Conservation (phyloP, 139 green algal genomes). For the Coelastrella sp. region DNA sequence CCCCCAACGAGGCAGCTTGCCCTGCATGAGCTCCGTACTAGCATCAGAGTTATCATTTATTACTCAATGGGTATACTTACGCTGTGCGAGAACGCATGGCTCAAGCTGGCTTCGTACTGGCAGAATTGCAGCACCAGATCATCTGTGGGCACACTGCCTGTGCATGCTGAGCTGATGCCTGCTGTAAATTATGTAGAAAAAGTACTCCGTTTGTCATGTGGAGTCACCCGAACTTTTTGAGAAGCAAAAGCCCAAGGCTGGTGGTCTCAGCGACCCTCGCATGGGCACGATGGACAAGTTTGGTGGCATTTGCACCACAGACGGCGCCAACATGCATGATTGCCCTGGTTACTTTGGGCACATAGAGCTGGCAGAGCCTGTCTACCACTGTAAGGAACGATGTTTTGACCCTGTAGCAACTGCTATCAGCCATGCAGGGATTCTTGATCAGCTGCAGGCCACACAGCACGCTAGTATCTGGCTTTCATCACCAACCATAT, state of each 20-base stretch:
- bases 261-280: constrained; percentile 91
- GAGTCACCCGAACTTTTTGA: constrained; percentile 90
- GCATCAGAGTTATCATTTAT: too few species aligned
- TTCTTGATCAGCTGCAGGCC: too few species aligned
- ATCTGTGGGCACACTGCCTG: neutral
- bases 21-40: neutral
- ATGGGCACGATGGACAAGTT: constrained; percentile 94
- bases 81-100: too few species aligned
- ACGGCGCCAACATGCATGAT: constrained; percentile 80
- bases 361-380: constrained; percentile 95
- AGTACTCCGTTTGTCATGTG: constrained; percentile 93
- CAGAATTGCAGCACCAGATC: neutral
- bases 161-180: neutral
- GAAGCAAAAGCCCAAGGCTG: constrained; percentile 86
- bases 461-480: neutral
- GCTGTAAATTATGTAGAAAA: constrained; percentile 64
- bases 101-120: neutral
- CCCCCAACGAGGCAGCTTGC: neutral
- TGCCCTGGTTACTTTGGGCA: constrained; percentile 99
- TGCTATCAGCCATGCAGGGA: neutral
- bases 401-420: neutral
- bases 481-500: neutral
- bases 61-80: too few species aligned
- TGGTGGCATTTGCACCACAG: constrained; percentile 84
- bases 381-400: constrained; percentile 88